These are phyloP conservation scores for Sordariomycetes sp. DNA, from an alignment of 2,329 filamentous ascomycete species.

Conservation along the genomic window DNA sequence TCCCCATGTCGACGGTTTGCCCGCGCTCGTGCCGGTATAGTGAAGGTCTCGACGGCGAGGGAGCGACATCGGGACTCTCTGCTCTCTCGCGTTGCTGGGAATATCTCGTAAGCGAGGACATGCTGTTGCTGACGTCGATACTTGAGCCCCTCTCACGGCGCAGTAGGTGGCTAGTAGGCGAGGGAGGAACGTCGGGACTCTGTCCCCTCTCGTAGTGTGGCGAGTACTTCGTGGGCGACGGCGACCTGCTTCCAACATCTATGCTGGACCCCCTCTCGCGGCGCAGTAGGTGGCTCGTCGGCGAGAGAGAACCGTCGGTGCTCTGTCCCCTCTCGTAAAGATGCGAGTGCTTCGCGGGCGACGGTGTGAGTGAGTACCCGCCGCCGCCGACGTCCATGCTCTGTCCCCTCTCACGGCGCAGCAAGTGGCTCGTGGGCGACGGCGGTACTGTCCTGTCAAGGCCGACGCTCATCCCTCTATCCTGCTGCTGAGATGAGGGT, in stretches of 20 bases:
- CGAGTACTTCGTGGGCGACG: constrained; percentile 17
- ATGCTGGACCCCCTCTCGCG: constrained; percentile 51
- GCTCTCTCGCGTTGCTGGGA: neutral
- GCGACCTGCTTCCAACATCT: constrained; percentile 33
- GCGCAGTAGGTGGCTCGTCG: constrained; percentile 14
- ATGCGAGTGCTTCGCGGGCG: neutral
- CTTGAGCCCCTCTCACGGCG: neutral
- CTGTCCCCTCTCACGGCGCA: constrained; percentile 42
- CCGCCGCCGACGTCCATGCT: constrained; percentile 44
- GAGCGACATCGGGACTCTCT: neutral
- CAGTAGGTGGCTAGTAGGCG: neutral
- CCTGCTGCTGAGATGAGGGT: too few relatives aligned
- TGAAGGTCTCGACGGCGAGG: constrained; percentile 11
- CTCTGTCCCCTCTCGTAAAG: neutral
- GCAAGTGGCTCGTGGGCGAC: constrained; percentile 10
- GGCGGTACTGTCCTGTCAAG: neutral
- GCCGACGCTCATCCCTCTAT: neutral
- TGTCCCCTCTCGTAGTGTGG: neutral
- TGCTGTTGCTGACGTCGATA: neutral
- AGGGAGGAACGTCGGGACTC: neutral
- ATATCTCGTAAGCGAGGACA: constrained; percentile 19
- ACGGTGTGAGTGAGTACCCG: neutral
- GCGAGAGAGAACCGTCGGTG: constrained; percentile 2
- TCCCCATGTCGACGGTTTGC: constrained; percentile 50
- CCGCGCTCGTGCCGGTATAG: constrained; percentile 36